Conservation (phyloP, 441 rosid genomes). For the Aquilaria agallochum region DNA sequence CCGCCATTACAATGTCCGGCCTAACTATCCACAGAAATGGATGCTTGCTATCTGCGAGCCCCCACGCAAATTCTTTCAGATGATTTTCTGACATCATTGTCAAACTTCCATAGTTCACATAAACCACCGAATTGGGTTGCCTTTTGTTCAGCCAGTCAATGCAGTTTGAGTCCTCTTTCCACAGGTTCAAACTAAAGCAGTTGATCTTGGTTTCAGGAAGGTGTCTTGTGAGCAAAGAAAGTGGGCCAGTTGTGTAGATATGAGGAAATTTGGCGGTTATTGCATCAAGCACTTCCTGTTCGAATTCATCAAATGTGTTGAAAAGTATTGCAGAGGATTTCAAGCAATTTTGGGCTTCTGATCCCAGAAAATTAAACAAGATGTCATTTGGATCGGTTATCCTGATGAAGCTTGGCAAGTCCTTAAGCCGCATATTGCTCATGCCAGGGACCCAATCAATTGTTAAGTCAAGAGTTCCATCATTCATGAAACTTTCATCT, state of each 20-base stretch:
- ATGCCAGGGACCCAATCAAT: conserved; percentile 44
- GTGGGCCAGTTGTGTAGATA: conserved; percentile 28
- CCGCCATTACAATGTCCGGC: conserved; percentile 27
- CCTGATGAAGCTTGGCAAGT: conserved; percentile 33
- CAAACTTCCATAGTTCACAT: conserved; percentile 34
- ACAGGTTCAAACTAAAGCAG: conserved; percentile 21
- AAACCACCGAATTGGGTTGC: conserved; percentile 23
- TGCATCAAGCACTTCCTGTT: conserved; percentile 17
- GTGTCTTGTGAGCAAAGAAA: conserved; percentile 13
- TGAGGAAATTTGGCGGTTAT: conserved; percentile 14
- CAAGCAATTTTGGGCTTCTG: conserved; percentile 25
- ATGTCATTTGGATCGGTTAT: conserved; percentile 24
- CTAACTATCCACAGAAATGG: conserved; percentile 36
- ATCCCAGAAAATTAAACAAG: conserved; percentile 27
- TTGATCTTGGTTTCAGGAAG: neutral
- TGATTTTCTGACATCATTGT: conserved; percentile 24
- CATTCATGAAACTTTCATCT: conserved; percentile 23
- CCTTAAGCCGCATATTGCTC: conserved; percentile 34
- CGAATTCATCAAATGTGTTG: conserved; percentile 36
- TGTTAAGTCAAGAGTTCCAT: conserved; percentile 29
- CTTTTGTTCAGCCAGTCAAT: conserved; percentile 29
- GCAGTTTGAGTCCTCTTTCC: conserved; percentile 29
- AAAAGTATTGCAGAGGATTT: conserved; percentile 26
- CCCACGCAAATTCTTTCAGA: conserved; percentile 40
- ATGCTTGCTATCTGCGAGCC: conserved; percentile 24